A percentile compares a stretch with the other conserved stretches of the same genome.
Conservation (phyloP, 495 filamentous ascomycete species). For the Oleoguttula mirabilis region DNA sequence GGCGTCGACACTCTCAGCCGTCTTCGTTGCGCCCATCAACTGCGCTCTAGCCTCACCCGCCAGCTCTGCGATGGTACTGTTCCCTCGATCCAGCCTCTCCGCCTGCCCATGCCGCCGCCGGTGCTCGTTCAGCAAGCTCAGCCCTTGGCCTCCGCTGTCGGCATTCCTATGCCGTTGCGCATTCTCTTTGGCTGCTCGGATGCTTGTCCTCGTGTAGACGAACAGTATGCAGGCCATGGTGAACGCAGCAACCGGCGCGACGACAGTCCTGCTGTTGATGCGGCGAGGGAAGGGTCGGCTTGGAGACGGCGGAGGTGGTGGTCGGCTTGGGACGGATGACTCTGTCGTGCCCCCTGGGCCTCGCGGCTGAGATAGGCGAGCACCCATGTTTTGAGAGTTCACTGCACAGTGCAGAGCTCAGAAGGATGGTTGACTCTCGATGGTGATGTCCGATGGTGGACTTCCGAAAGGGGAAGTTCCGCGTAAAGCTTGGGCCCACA, state of each 20-base stretch:
- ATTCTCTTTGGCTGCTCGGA: constrained; percentile 34
- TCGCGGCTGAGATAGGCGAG: constrained; percentile 24
- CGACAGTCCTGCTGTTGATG: constrained; percentile 20
- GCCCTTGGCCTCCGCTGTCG: constrained; percentile 25
- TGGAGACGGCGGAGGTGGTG: background rate
- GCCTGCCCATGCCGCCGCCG: constrained; percentile 26
- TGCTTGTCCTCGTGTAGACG: constrained; percentile 34
- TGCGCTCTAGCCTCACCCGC: constrained; percentile 3
- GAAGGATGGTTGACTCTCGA: no score
- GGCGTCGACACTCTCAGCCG: background rate
- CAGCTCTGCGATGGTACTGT: constrained; percentile 18
- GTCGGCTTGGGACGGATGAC: constrained; percentile 17
- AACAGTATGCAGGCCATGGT: constrained; percentile 38
- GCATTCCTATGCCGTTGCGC: constrained; percentile 31
- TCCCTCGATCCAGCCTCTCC: constrained; percentile 24
- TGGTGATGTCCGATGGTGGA: no score
- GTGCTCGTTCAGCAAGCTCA: constrained; percentile 28
- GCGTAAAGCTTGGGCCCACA: no score
- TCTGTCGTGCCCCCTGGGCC: constrained; percentile 23
- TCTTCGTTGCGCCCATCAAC: constrained; percentile 4
- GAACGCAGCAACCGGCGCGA: constrained; percentile 33
- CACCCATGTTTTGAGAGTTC: constrained; percentile 29
- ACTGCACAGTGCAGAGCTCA: no score
- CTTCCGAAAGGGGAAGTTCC: no score
- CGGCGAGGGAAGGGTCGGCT: constrained; percentile 7